These are phyloP conservation scores for Hymenotorrendiella dingleyae DNA, from an alignment of 2,329 filamentous ascomycete species.

Conservation along the genomic window DNA sequence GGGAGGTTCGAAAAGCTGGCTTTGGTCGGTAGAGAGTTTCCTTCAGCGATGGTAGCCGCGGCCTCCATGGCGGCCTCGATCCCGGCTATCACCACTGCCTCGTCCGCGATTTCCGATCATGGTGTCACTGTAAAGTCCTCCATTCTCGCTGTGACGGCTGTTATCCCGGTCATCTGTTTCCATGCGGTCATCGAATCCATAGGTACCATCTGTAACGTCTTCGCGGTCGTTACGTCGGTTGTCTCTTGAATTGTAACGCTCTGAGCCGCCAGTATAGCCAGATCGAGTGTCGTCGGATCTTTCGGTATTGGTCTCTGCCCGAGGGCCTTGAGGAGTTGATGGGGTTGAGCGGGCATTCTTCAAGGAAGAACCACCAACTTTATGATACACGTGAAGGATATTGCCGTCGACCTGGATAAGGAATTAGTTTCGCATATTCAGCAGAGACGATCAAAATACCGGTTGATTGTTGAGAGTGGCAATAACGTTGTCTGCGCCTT, in stretches of 20 bases:
- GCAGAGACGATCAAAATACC: conserved; percentile 36
- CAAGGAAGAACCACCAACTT: conserved; percentile 38
- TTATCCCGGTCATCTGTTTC: conserved; percentile 26
- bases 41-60: conserved; percentile 19
- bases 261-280: conserved; percentile 15
- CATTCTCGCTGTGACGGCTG: conserved; percentile 8
- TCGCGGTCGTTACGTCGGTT: conserved; percentile 15
- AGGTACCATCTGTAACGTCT: conserved; percentile 30
- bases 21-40: too few species aligned
- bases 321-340: conserved; percentile 25
- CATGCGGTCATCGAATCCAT: conserved; percentile 32
- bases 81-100: conserved; percentile 15
- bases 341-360: conserved; percentile 11
- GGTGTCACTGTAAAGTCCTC: conserved; percentile 30
- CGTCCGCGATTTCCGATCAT: conserved; percentile 19
- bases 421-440: background rate
- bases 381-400: conserved; percentile 66
- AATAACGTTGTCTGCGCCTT: conserved; percentile 70
- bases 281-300: conserved; percentile 18
- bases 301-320: conserved; percentile 20
- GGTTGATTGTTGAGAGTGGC: conserved; percentile 73
- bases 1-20: background rate
- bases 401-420: conserved; percentile 62
- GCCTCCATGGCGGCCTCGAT: conserved; percentile 16
- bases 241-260: conserved; percentile 22